phyloP scores from a whole-genome alignment of 1,284 basidiomycete genomes.

The Ustilago nuda region DNA sequence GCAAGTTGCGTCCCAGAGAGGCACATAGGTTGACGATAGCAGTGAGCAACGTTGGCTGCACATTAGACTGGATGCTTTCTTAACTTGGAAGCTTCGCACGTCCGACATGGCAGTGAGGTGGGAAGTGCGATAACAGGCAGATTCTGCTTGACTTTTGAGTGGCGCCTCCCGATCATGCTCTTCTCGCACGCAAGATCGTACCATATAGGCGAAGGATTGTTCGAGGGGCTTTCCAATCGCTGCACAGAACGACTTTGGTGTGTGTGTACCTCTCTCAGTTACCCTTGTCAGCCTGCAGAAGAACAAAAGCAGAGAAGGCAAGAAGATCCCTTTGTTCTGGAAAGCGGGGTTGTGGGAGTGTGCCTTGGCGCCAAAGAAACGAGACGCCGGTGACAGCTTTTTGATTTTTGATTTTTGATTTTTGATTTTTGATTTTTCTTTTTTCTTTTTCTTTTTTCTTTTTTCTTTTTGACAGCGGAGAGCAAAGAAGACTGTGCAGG shows the following conservation, averaged over 20 bases:
- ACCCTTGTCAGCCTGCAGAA: slow-evolving; percentile 2
- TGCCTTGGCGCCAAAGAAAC: neutral
- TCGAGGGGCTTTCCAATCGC: neutral
- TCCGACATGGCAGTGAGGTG: no score
- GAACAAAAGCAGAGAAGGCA: neutral
- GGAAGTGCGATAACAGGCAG: no score
- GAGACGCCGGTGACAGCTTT: slow-evolving; percentile 8
- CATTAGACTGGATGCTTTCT: no score
- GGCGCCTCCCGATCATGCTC: no score
- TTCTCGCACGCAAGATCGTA: no score
- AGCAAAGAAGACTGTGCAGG: neutral
- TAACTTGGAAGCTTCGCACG: no score
- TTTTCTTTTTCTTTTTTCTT: no score
- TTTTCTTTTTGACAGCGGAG: neutral
- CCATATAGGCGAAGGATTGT: no score
- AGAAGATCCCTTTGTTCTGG: slow-evolving; percentile 5
- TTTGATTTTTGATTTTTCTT: no score
- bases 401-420: no score
- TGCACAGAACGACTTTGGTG: neutral
- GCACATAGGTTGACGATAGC: no score
- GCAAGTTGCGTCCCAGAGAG: neutral
- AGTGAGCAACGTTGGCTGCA: neutral
- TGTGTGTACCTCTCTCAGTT: neutral
- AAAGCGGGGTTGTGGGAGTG: slow-evolving; percentile 6
- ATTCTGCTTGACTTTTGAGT: no score